These are phyloP conservation scores for Emmonsiellopsis sp. DNA, from an alignment of 2,329 filamentous ascomycete species.

Conservation along the genomic window DNA sequence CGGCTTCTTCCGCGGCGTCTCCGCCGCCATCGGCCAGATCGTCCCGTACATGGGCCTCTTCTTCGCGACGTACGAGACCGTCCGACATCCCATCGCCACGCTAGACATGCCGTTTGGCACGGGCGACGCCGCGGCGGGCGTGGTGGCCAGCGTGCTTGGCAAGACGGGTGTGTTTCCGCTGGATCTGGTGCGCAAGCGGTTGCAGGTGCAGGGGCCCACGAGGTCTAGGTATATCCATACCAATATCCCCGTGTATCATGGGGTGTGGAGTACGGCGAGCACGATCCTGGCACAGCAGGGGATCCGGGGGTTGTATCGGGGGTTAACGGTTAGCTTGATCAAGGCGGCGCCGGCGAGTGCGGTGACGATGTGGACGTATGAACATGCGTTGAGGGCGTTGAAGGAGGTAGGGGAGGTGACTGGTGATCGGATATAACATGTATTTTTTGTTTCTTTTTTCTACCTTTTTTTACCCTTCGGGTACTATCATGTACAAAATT, in stretches of 20 bases:
- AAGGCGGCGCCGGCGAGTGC: constrained; percentile 93
- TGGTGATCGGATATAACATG: background rate
- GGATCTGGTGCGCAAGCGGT: constrained; percentile 81
- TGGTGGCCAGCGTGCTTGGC: constrained; percentile 66
- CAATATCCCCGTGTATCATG: constrained; percentile 77
- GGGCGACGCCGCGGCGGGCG: constrained; percentile 73
- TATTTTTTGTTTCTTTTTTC: background rate
- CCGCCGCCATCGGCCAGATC: constrained; percentile 75
- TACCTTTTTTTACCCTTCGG: background rate
- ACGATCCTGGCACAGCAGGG: constrained; percentile 66
- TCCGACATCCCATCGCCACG: constrained; percentile 51
- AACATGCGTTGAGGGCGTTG: constrained; percentile 58
- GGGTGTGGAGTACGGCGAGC: constrained; percentile 56
- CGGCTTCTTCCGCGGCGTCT: constrained; percentile 83
- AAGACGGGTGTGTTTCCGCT: constrained; percentile 91
- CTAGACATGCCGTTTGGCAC: constrained; percentile 59
- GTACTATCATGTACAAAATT: background rate
- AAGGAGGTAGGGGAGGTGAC: constrained; percentile 23
- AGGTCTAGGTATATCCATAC: constrained; percentile 67
- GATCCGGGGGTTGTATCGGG: constrained; percentile 71
- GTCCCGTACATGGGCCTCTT: constrained; percentile 96
- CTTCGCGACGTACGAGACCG: constrained; percentile 76
- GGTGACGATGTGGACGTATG: constrained; percentile 92
- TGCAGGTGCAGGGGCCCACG: constrained; percentile 92
- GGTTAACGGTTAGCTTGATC: constrained; percentile 75